Evolutionary conservation across 495 filamentous ascomycete species (phyloP), one percentile per base, ranked within the genome.

Genomic region (Umbilicaria muhlenbergii): DNA sequence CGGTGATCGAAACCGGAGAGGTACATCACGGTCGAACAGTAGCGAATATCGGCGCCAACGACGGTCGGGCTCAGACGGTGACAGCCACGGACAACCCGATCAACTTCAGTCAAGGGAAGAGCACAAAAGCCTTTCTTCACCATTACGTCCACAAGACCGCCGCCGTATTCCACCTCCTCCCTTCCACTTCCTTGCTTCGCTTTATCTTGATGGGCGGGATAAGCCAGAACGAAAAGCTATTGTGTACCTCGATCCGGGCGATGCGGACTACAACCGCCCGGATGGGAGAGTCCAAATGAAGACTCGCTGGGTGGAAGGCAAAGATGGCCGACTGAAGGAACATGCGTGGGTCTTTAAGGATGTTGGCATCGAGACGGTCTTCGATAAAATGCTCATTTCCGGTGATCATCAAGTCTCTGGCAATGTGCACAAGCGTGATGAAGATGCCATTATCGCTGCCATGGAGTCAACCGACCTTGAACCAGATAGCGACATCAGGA

Each of bases 321-420:
- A n/a, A 1, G 49, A 56, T 19, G 58, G 58, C 2, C n/a, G 11
- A 4, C 16, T 58, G 14, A 34, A 37, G 10, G 44, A 56, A 33
- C 39, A 51, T 33, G 32, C 15, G 12, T 58, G 56, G 56, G 41
- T 51, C 5, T 59, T 59, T 47, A 58, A 51, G 33, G 52, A 61
- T 10, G 46, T 53, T 4, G 52, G 55, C 12, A 55, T 60, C 19
- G 58, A 60, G 32, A 53, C 45, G 1, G 21, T 50, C 2, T 55
- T 60, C 18, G 50, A 57, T 31, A 51, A 44, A 39, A 42, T 59
- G 36, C 34, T 48, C 15, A 34, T 60, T 3, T 35, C 38, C 14
- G 33, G 31, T 11, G 19, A 35, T 16, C 40, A 21, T 32, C 28
- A 40, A 18, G 38, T n/a, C 42, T 10, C 14, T 1, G 14, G 40